Base-by-base conservation (phyloP, 768 basidiomycete species). In the Hemileccinum impolitum region DNA sequence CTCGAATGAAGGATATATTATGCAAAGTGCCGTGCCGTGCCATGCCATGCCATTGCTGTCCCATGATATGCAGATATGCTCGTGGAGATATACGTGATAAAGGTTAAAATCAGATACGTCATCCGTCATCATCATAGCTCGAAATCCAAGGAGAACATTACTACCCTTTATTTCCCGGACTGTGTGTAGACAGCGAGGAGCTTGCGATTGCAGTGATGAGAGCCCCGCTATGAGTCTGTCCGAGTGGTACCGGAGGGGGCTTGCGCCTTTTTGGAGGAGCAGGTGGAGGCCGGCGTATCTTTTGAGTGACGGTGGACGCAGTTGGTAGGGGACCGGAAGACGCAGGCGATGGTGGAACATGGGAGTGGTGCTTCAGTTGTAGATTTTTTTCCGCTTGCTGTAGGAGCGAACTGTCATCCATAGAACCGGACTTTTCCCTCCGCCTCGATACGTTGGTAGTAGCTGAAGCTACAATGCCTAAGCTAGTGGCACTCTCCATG, bases 231-330 rank as follows among this genome's bases (percentile, higher is more conserved):
- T 75, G 72, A 1, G 75, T 75, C 42, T 63, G 71, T 26, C 70
- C 72, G 2, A 75, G 67, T 10, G 88, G 85, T 39, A 84, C 73
- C 14, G 87, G 83, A 30, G 88, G 87, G 1, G 87, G 81, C 56
- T 85, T 86, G 59, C 87, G 70, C 39, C 87, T 74, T 59, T 81
- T 81, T 3, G 76, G 76, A 17, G 85, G 84, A 10, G 82, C 77
- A n/a, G 87, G 82, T 0, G 87, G 83, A 3, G 86, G 77, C 47
- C 81, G 67, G 47, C 77, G 73, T 43, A 44, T 40, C 48, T 63
- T 64, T 25, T 51, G 61, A n/a, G 61, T 62, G 31, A 54, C 55
- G 28, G 49, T 46, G 39, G 60, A 53, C 11, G 50, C 45, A 45
- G 50, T 46, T 35, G 59, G 31, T 38, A 51, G 26, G 52, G 57